Conservation (phyloP, 208 protist species). For the Wallacemonas rigidus region DNA sequence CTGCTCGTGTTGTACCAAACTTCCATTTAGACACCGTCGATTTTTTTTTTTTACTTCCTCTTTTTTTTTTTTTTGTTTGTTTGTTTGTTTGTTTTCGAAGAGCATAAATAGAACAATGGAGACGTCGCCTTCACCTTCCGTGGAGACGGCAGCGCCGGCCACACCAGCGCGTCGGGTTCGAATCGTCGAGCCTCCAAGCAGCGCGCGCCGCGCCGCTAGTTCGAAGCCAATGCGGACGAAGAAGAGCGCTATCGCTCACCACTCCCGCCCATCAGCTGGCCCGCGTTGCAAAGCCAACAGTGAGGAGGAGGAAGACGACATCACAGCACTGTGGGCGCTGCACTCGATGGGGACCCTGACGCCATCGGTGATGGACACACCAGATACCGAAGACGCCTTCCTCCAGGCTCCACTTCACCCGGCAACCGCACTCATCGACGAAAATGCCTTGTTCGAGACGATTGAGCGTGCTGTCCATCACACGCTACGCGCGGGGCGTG, state of each 20-base stretch:
- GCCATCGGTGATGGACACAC: not conserved
- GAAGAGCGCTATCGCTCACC: too few relatives aligned
- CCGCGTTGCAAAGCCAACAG: not conserved
- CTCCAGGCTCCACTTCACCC: not conserved
- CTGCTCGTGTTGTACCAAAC: too few relatives aligned
- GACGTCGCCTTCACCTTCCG: not conserved
- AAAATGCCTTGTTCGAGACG: not conserved
- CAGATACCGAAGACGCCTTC: constrained; percentile 1
- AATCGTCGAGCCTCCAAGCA: not conserved
- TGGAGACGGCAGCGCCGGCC: not conserved
- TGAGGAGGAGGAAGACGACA: not conserved
- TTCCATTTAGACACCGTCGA: not conserved
- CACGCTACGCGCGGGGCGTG: constrained; percentile 17
- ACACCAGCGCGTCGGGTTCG: not conserved
- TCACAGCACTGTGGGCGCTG: not conserved
- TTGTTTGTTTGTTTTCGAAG: not conserved
- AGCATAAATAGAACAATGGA: not conserved
- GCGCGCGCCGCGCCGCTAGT: not conserved
- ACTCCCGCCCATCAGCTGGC: too few relatives aligned
- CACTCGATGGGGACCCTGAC: not conserved
- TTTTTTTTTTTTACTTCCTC: not conserved
- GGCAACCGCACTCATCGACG: not conserved
- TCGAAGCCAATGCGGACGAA: not conserved
- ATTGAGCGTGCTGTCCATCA: constrained; percentile 19
- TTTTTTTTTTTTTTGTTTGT: constrained; percentile 2